Evolutionary conservation across 305 asterid species (phyloP), one percentile per base, ranked within the genome.

Genomic region (Coffea humblotiana): DNA sequence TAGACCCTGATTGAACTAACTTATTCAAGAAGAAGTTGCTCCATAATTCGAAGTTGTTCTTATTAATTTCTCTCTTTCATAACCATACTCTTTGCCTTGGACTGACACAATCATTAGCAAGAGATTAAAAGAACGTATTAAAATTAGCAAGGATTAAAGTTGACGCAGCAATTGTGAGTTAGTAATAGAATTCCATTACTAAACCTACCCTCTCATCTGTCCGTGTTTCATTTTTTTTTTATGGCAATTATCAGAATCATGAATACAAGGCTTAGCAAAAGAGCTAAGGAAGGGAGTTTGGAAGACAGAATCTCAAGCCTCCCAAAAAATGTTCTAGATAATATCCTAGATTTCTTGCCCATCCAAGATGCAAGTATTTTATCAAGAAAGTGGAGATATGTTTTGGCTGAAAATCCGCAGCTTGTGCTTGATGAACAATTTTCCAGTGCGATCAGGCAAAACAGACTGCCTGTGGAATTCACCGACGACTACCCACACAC

Each of bases 311-410:
- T 72, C 47, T 72, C 63, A 18, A 10, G 40, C 64, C 58, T 76
- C 25, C 79, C 79, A 11, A 37, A 8, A 56, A 63, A 60, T 61
- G 71, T 75, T 23, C 0, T 60, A 13, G 58, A 64, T 61, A 7
- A 6, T 35, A 79, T 86, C 25, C 64, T 82, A 15, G 72, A 69
- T 25, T 7, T 11, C 52, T 69, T 86, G 79, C 75, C 87, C 5
- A 47, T 75, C 18, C 87, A 79, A 21, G 84, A 83, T 29, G 83
- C 83, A 40, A 80, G 88, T 64, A 71, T 85, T 51, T 77, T 87
- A 43, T 85, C 88, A 0, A 85, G 81, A 27, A 76, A 85, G 15
- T 84, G 88, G 89, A 74, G 84, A 49, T 47, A 86, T 78, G 69
- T 82, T 40, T 84, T 84, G 87, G 45, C 72, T 74, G 66, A 74